A percentile compares a stretch with the other conserved stretches of the same genome.
Conservation (phyloP, 495 filamentous ascomycete genomes). For the Daldinia decipiens region DNA sequence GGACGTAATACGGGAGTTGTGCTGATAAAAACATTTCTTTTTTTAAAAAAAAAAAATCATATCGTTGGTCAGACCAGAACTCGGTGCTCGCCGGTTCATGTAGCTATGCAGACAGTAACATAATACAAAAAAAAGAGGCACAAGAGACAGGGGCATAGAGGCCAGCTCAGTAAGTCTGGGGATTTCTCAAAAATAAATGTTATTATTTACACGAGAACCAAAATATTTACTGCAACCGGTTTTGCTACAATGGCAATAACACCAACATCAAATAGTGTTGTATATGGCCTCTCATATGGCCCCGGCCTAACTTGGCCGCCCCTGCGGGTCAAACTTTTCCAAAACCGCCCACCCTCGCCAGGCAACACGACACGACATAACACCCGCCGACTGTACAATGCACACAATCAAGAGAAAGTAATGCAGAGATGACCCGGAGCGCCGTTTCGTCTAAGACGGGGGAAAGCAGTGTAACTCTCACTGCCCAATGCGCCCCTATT, state of each 20-base stretch:
- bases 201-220: constrained; percentile 38
- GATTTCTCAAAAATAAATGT: constrained; percentile 26
- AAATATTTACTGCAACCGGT: constrained; percentile 38
- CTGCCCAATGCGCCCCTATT: constrained; percentile 40
- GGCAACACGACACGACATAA: constrained; percentile 34
- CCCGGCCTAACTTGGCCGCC: constrained; percentile 26
- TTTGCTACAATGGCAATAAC: constrained; percentile 21
- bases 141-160: constrained; percentile 2
- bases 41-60: not conserved
- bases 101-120: constrained; percentile 17
- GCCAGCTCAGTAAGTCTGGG: constrained; percentile 26
- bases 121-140: constrained; percentile 7
- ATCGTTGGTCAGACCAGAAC: constrained; percentile 29
- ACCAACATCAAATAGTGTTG: constrained; percentile 31
- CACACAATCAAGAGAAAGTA: constrained; percentile 38
- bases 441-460: constrained; percentile 41
- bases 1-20: constrained; percentile 5
- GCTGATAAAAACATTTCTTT: not conserved
- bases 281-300: constrained; percentile 25
- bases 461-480: constrained; percentile 44
- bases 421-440: constrained; percentile 42
- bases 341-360: constrained; percentile 32
- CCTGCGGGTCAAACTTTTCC: constrained; percentile 38
- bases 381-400: constrained; percentile 40
- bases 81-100: constrained; percentile 14